Evolutionary conservation across 2,329 filamentous ascomycete species (phyloP), one percentile per base, ranked within the genome.

Genomic region (Claviceps maximensis): DNA sequence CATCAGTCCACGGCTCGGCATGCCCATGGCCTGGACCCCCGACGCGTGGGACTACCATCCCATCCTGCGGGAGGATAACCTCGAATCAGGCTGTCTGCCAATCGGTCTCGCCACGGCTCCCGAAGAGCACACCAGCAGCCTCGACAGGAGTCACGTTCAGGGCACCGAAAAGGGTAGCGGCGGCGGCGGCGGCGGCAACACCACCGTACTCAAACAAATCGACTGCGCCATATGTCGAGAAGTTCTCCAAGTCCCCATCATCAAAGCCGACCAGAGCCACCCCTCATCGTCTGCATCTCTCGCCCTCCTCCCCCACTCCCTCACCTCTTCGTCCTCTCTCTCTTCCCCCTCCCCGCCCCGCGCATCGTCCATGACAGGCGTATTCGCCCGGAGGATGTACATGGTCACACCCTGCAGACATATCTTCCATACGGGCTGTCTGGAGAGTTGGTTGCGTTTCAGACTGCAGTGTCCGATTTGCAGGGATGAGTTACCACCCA

Each of bases 321-420:
- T n/a, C n/a, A n/a, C 40, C 21, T 10, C 9, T 10, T 4, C 23
- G 8, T 45, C 42, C 1, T 17, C 41, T 5, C 15, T 8, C 4
- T 21, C 45, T 19, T 13, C 45, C 2, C 2, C 45, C 19, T n/a
- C 44, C 9, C 2, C 17, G 15, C 9, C 25, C 7, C 6, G 23
- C 13, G 4, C 45, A 3, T 67, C 68, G 0, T 77, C 79, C 33
- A 77, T 83, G 54, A 72, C 80, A 0, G 83, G 83, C 31, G 79
- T 95, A 53, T 75, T 97, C 59, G 86, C 87, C 33, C 76, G 91
- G 56, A 79, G 90, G 49, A 76, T 80, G 60, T 97, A 97, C 70
- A 98, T 98, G 93, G 88, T 97, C 23, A 98, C 93, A 54, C 93
- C 93, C 48, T 98, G 93, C 68, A 76, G 90, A 53, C 93, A 98